Evolutionary conservation across 176 grass and related monocot species (phyloP), one percentile per base, ranked within the genome.

Genomic region (Ananas comosus): DNA sequence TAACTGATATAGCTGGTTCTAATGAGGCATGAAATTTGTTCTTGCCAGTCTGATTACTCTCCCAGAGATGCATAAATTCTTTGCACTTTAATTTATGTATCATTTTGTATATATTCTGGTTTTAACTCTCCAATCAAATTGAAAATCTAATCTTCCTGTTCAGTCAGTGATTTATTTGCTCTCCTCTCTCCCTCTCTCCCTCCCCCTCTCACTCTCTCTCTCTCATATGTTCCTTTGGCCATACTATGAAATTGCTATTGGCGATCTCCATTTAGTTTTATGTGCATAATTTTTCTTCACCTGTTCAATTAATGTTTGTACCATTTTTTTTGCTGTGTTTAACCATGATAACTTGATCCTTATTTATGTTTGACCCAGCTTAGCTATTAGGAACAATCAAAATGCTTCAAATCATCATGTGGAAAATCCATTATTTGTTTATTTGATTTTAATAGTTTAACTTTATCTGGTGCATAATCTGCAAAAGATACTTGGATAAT

Each of bases 21-120:
- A 53, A 66, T 51, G 47, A 24, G n/a, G n/a, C 6, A 17, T 70
- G 51, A 64, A 69, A 10, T 49, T 78, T 71, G 3, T 78, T 71
- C 28, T 76, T 61, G 14, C 21, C 16, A 18, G 9, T 19, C 21
- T 61, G 13, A 16, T 11, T 61, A 18, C 13, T 18, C 10, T 61
- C 56, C 21, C 17, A 0, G 9, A 61, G 56, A 61, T 61, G 3
- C 13, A 21, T 61, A 19, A 16, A 22, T 61, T 61, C 33, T 42
- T 61, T 10, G n/a, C n/a, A 61, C 13, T 61, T 22, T 61, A 61
- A 61, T 61, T 61, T 61, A 61, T 61, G 16, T 61, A 4, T 18
- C 13, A 42, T 61, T 18, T 19, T 18, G 56, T 61, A 21, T 56
- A 56, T n/a, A n/a, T 59, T 9, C 54, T 59, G 14, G 19, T 59